phyloP scores from a whole-genome alignment of 305 asterid genomes.

The Coffea humblotiana region DNA sequence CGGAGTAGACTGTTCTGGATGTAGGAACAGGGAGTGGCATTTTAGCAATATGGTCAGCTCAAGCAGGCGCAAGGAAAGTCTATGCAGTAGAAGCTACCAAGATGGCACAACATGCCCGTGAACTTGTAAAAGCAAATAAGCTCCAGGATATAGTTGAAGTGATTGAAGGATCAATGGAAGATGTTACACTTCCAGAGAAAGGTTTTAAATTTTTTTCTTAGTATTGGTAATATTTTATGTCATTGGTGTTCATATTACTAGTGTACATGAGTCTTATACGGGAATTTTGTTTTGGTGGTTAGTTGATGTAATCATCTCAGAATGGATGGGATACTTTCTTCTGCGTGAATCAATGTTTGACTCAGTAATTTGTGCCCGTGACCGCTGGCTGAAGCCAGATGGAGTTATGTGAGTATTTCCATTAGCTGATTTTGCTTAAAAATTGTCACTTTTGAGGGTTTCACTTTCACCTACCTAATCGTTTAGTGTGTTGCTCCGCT shows the following conservation, averaged over 20 bases:
- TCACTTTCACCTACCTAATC: neutral
- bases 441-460: constrained; percentile 8
- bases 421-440: neutral
- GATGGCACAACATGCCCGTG: constrained; percentile 87
- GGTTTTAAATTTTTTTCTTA: constrained; percentile 38
- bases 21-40: constrained; percentile 99
- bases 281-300: constrained; percentile 21
- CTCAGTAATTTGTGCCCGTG: constrained; percentile 90
- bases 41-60: constrained; percentile 98
- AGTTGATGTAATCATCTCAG: constrained; percentile 96
- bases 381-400: constrained; percentile 85
- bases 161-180: constrained; percentile 93
- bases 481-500: neutral
- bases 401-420: constrained; percentile 79
- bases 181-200: constrained; percentile 80
- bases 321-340: constrained; percentile 99
- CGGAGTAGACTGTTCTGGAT: constrained; percentile 79
- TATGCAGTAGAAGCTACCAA: constrained; percentile 97
- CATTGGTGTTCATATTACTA: neutral
- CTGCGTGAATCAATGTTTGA: constrained; percentile 97
- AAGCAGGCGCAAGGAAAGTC: constrained; percentile 98
- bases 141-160: constrained; percentile 76
- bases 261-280: neutral
- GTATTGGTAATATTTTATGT: neutral
- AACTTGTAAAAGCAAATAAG: constrained; percentile 73